Evolutionary conservation across 495 filamentous ascomycete species (phyloP), one percentile per base, ranked within the genome.

Genomic region (Staphylotrichum longicolle): DNA sequence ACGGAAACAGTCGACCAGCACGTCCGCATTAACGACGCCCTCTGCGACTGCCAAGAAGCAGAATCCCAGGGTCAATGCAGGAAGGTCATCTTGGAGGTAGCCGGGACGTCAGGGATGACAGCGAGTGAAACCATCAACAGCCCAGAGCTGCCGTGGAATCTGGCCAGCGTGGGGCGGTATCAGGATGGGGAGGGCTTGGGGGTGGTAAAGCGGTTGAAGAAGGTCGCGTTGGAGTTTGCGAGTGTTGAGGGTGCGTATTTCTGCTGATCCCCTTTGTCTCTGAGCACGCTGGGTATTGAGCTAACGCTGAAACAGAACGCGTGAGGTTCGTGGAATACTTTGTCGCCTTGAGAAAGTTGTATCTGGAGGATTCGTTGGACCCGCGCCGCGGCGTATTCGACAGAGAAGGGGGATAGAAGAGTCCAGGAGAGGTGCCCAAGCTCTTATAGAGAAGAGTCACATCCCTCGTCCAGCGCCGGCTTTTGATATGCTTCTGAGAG

Each of bases 131-230:
- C 35, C 20, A 27, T 27, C 4, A 35, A 27, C 2, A 37, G 52
- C 27, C 3, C 30, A 6, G 12, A 45, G 4, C 11, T 14, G 42
- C 14, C 49, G 8, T 62, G 59, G 59, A 62, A 62, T 39, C 35
- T 62, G 39, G 59, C 58, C 30, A 51, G 59, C 20, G 63, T 55
- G 4, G 63, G 63, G 20, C 39, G 59, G 40, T 62, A 47, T 51
- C 63, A 66, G 44, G n/a, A 48, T n/a, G 54, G 34, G 14, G 54
- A 42, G 27, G 56, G 54, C 7, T 11, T 66, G 42, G 49, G 2
- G 30, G 8, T 30, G 42, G 49, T 62, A 4, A 51, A 58, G 44
- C 59, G 45, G 54, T 10, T 66, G 50, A 66, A 40, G 35, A 55
- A 52, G 12, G 59, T 66, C 7, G 58, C 44, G 5, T 48, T 66